Evolutionary conservation across 2,329 filamentous ascomycete species (phyloP).

Genomic region (Arthroderma sp.): DNA sequence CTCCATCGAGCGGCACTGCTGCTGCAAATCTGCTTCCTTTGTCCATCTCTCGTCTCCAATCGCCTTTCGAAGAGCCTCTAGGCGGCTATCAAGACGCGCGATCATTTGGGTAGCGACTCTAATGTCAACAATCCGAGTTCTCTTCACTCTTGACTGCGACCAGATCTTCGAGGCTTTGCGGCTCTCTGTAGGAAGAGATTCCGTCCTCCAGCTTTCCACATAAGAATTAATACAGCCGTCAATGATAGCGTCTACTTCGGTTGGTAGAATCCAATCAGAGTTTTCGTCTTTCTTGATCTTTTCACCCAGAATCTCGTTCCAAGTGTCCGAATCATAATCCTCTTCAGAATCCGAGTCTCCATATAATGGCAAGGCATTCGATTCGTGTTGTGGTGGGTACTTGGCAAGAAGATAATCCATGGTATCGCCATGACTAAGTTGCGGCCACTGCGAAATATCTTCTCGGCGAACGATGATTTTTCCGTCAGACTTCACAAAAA

Average conservation of each 20-base stretch:
- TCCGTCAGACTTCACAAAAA: constrained; percentile 17
- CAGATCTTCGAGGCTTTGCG: constrained; percentile 49
- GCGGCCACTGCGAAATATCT: constrained; percentile 17
- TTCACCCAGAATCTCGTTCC: constrained; percentile 43
- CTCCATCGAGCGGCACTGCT: constrained; percentile 49
- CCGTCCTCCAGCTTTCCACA: constrained; percentile 44
- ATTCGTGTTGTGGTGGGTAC: constrained; percentile 27
- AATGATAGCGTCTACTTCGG: constrained; percentile 42
- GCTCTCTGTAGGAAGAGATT: constrained; percentile 43
- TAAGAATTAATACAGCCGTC: constrained; percentile 41
- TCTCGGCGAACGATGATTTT: constrained; percentile 17
- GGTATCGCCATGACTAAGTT: constrained; percentile 11
- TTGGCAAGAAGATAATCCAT: constrained; percentile 29
- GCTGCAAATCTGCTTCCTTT: constrained; percentile 39
- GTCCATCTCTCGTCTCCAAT: constrained; percentile 43
- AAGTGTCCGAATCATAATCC: constrained; percentile 46
- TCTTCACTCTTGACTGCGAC: constrained; percentile 39
- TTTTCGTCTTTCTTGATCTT: constrained; percentile 34
- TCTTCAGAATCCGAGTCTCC: constrained; percentile 43
- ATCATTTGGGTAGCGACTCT: constrained; percentile 32
- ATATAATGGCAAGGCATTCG: constrained; percentile 36
- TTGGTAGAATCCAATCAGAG: constrained; percentile 23
- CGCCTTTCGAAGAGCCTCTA: constrained; percentile 43
- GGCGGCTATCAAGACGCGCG: constrained; percentile 35
- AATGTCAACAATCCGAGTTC: constrained; percentile 31